These are phyloP conservation scores for Candida berthetii DNA, from an alignment of 805 yeast genomes.

Conservation along the genomic window DNA sequence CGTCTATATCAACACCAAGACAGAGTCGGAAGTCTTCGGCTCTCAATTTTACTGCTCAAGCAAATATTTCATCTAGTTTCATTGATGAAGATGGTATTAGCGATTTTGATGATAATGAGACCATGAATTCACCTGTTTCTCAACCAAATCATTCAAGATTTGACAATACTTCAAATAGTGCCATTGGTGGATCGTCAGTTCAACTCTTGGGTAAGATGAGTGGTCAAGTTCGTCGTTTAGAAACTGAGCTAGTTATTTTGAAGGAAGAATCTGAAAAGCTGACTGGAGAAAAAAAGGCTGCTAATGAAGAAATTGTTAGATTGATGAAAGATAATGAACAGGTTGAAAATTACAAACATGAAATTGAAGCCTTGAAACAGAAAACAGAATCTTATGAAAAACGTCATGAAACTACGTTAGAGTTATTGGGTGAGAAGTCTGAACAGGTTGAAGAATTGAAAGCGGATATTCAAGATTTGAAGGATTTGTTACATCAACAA, in stretches of 20 bases:
- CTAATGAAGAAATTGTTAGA: constrained; percentile 61
- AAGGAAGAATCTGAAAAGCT: constrained; percentile 56
- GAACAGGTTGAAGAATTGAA: constrained; percentile 80
- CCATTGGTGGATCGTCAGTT: constrained; percentile 30
- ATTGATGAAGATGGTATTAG: constrained; percentile 8
- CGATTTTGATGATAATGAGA: constrained; percentile 9
- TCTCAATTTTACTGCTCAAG: not conserved
- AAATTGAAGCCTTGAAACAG: constrained; percentile 31
- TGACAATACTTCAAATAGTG: constrained; percentile 8
- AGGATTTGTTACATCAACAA: constrained; percentile 76
- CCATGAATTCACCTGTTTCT: constrained; percentile 12
- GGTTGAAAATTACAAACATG: constrained; percentile 25
- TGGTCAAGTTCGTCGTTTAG: constrained; percentile 69
- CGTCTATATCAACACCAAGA: constrained; percentile 39
- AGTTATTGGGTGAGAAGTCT: constrained; percentile 77
- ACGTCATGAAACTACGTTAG: constrained; percentile 53
- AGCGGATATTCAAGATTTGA: constrained; percentile 86
- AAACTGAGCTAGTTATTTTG: constrained; percentile 64
- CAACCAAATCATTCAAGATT: constrained; percentile 9
- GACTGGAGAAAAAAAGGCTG: constrained; percentile 51
- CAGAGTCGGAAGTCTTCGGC: constrained; percentile 18
- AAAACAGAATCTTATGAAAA: constrained; percentile 16
- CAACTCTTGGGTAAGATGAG: constrained; percentile 75
- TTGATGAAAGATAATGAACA: constrained; percentile 51
- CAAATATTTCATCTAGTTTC: not conserved